Evolutionary conservation across 129 eudicot genomes (phyloP).

Genomic region (Calendula officinalis): DNA sequence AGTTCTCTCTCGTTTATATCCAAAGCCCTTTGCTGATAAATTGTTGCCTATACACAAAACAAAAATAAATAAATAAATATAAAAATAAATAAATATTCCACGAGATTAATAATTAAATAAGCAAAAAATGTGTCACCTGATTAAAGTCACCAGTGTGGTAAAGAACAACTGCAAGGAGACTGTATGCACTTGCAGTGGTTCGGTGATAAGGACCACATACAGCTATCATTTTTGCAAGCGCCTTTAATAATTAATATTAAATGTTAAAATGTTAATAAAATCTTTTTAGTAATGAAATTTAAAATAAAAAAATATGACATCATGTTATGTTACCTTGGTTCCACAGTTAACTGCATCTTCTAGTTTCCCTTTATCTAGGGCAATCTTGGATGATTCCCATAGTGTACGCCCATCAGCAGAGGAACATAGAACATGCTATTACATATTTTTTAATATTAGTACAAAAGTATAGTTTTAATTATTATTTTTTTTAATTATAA

Average conservation of each 20-base stretch:
- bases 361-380: conserved; percentile 93
- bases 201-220: conserved; percentile 99
- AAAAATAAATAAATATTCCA: background rate
- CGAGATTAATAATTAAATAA: background rate
- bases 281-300: background rate
- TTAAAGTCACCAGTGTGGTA: conserved; percentile 99
- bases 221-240: conserved; percentile 93
- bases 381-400: conserved; percentile 89
- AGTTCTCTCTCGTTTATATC: conserved; percentile 98
- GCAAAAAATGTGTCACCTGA: conserved; percentile 55
- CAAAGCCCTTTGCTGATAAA: conserved; percentile 96
- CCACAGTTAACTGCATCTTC: conserved; percentile 96
- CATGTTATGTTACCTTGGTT: conserved; percentile 58
- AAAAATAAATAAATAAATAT: background rate
- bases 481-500: background rate
- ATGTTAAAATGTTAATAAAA: conserved; percentile 16
- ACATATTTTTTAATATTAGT: conserved; percentile 10
- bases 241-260: conserved; percentile 58
- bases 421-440: conserved; percentile 84
- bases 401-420: conserved; percentile 97
- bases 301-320: no score
- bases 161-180: conserved; percentile 97
- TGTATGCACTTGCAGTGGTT: conserved; percentile 93
- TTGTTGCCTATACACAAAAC: conserved; percentile 66
- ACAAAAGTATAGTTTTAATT: background rate